These are phyloP conservation scores for Amanita polypyramis DNA, from an alignment of 768 basidiomycete species.

Conservation along the genomic window DNA sequence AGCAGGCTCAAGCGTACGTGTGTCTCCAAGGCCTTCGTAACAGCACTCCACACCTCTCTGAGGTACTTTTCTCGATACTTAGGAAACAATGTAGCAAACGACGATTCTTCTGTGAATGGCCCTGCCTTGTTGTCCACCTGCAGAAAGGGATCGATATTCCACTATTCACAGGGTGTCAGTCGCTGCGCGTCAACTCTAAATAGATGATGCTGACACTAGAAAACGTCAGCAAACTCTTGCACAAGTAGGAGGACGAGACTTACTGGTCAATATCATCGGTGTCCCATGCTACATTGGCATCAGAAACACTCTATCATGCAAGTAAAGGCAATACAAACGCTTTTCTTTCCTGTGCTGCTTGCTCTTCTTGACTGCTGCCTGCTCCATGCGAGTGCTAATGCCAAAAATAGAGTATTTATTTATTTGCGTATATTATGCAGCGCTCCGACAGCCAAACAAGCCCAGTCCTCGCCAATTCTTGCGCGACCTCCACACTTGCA, in stretches of 20 bases:
- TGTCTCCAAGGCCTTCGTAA: constrained; percentile 73
- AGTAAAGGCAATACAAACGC: constrained; percentile 41
- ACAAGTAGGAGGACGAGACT: constrained; percentile 22
- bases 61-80: constrained; percentile 98
- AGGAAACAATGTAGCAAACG: constrained; percentile 95
- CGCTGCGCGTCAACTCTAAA: neutral
- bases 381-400: too few species aligned
- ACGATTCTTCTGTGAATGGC: constrained; percentile 89
- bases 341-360: constrained; percentile 91
- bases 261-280: constrained; percentile 98
- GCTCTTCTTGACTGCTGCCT: constrained; percentile 54
- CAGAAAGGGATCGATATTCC: constrained; percentile 81
- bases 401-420: too few species aligned
- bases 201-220: constrained; percentile 30
- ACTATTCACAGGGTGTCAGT: constrained; percentile 30
- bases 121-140: constrained; percentile 70
- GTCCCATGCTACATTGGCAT: constrained; percentile 76
- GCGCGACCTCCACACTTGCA: neutral
- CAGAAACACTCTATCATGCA: constrained; percentile 10
- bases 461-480: constrained; percentile 5
- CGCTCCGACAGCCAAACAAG: constrained; percentile 1
- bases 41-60: constrained; percentile 88
- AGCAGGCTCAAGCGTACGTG: constrained; percentile 38
- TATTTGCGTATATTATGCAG: constrained; percentile 3
- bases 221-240: constrained; percentile 5